phyloP scores from a whole-genome alignment of 257 asterid species.

The Solanum stenotomum region DNA sequence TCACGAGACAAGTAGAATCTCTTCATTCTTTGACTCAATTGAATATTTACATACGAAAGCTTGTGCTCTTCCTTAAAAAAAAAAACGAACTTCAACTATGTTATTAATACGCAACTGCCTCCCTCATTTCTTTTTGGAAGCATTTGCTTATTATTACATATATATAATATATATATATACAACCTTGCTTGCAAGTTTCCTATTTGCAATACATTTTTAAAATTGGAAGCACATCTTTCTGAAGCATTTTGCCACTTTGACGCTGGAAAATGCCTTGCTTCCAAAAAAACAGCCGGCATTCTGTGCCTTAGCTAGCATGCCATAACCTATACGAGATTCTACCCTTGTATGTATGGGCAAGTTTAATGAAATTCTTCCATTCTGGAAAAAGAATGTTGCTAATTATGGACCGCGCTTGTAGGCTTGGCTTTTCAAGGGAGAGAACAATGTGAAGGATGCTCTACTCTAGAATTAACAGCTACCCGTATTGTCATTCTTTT shows the following conservation, averaged over 20 bases:
- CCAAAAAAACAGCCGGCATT: not conserved
- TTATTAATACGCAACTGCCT: not conserved
- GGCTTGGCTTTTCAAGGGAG: not conserved
- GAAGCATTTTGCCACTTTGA: not conserved
- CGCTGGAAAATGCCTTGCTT: not conserved
- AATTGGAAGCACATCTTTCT: not conserved
- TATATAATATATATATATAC: not conserved
- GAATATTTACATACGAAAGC: not conserved
- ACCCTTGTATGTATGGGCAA: not conserved
- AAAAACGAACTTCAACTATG: not conserved
- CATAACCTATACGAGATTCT: not conserved
- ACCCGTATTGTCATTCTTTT: not conserved
- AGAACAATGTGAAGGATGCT: not conserved
- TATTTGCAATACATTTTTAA: not conserved
- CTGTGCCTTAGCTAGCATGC: not conserved
- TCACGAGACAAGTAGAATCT: not conserved
- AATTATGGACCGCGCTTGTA: not conserved
- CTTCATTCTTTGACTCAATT: not conserved
- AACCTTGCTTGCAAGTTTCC: not conserved
- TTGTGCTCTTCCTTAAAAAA: not conserved
- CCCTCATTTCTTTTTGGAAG: not conserved
- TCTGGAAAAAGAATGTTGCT: not conserved
- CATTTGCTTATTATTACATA: not conserved
- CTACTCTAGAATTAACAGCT: not conserved
- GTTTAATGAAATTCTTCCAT: not conserved